Evolutionary conservation across 352 stramenopile genomes (phyloP), one percentile per base, ranked within the genome.

Genomic region (Phytophthora macrochlamydospora): DNA sequence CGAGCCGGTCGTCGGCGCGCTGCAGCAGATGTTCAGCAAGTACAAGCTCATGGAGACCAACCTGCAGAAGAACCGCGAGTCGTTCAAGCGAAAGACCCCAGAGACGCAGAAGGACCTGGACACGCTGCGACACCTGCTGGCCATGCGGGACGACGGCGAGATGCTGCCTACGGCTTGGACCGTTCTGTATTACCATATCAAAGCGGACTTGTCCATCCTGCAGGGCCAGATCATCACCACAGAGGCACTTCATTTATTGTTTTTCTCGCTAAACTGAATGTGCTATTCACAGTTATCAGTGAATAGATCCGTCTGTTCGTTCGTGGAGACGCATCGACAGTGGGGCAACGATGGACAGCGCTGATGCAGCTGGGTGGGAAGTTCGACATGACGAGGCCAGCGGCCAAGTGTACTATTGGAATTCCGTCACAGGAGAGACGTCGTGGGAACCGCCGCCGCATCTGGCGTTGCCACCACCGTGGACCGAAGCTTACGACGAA

Each of bases 201-300:
- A 94, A 29, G 76, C 97, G 60, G 96, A 99, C 78, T 73, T 99
- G 50, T 90, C 81, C 48, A 98, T 98, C 73, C 82, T 98, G 32
- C 87, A 96, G 32, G 96, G 98, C 83, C 94, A 98, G 84, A 98
- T 98, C 81, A 98, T 98, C 74, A 99, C 95, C 35, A 95, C 93
- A 0, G 97, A 99, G 82, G 97, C 44, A 44, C 28, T 24, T 24
- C 18, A 24, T 24, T 24, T 24, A 24, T 24, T 24, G 18, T 24
- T 24, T 24, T 24, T 24, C 18, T 24, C 18, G 18, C 18, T 24
- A 24, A 24, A 24, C 18, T 24, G 18, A 24, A 0, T 24, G 18
- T 24, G 18, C 18, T 24, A 24, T 24, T 24, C 18, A 24, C 18
- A 24, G 18, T 24, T 24, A 24, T 24, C 18, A 24, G 18, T 24